Conservation (phyloP, 1,284 basidiomycete species). For the Cerioporus squamosus region DNA sequence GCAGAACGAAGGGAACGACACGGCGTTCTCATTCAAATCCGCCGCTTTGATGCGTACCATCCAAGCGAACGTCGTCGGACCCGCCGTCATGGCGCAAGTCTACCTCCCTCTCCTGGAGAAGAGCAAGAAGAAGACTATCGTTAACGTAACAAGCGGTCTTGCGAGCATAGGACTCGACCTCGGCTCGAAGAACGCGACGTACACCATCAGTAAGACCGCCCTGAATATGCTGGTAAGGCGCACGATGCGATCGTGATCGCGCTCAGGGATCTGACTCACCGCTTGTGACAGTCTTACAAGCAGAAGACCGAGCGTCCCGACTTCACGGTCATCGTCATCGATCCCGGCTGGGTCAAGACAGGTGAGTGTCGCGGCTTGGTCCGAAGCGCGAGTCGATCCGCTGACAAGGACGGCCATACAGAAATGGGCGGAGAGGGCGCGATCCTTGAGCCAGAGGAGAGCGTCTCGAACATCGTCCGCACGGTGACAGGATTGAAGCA, state of each 20-base stretch:
- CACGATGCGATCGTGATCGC: not conserved
- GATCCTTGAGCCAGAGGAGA: constrained; percentile 25
- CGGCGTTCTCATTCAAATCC: constrained; percentile 30
- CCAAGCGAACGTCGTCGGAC: constrained; percentile 39
- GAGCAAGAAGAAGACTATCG: constrained; percentile 38
- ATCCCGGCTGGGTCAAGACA: constrained; percentile 38
- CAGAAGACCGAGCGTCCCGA: constrained; percentile 31
- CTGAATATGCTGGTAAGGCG: constrained; percentile 36
- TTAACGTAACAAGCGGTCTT: constrained; percentile 38
- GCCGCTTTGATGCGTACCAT: constrained; percentile 27
- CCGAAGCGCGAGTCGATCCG: too few relatives aligned
- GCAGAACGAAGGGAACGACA: constrained; percentile 32
- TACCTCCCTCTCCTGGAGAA: constrained; percentile 38
- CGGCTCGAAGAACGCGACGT: constrained; percentile 29
- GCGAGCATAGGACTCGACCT: constrained; percentile 35
- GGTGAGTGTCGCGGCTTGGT: constrained; percentile 10
- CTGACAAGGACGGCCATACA: not conserved
- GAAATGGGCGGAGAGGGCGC: constrained; percentile 2
- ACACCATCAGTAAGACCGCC: constrained; percentile 36
- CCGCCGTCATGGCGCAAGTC: constrained; percentile 36
- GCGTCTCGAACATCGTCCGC: constrained; percentile 32
- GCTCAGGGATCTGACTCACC: not conserved
- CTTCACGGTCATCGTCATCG: constrained; percentile 28
- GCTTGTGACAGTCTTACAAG: constrained; percentile 34
- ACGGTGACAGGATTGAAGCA: constrained; percentile 26